Conservation (phyloP, 345 rosid genomes). For the Hypericum perforatum region DNA sequence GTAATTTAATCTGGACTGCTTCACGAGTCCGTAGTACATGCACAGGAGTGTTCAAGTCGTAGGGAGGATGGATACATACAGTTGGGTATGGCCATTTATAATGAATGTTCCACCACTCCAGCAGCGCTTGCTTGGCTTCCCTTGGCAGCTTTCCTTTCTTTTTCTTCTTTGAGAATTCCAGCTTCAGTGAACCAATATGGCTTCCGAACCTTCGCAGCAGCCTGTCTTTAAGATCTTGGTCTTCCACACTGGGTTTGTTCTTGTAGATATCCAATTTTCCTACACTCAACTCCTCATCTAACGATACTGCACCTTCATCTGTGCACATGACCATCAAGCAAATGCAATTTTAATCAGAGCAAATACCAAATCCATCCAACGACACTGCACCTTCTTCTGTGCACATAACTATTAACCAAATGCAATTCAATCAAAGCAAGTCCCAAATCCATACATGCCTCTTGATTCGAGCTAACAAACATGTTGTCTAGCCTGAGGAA, state of each 20-base stretch:
- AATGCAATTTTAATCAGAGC: no score
- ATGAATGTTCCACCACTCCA: slow-evolving; percentile 48
- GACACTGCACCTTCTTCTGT: no score
- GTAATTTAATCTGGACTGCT: no score
- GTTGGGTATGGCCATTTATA: slow-evolving; percentile 57
- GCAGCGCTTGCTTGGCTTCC: slow-evolving; percentile 36
- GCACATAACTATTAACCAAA: no score
- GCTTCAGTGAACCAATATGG: slow-evolving; percentile 33
- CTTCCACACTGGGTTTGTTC: slow-evolving; percentile 23
- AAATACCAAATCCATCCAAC: no score
- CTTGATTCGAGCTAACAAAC: no score
- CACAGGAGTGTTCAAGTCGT: no score
- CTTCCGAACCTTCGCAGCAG: slow-evolving; percentile 37
- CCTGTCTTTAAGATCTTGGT: slow-evolving; percentile 32
- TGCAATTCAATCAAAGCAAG: no score
- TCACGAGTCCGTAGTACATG: no score
- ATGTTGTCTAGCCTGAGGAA: no score
- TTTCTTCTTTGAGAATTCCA: slow-evolving; percentile 45
- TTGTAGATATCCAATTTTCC: slow-evolving; percentile 18
- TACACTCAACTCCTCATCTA: slow-evolving; percentile 58
- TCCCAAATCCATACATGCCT: no score
- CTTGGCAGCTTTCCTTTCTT: slow-evolving; percentile 46
- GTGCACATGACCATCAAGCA: slow-evolving; percentile 1
- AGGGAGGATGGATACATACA: slow-evolving; percentile 14
- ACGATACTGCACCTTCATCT: slow-evolving; percentile 55